Evolutionary conservation across 345 rosid species (phyloP), one percentile per base, ranked within the genome.

Genomic region (Salix suchowensis): DNA sequence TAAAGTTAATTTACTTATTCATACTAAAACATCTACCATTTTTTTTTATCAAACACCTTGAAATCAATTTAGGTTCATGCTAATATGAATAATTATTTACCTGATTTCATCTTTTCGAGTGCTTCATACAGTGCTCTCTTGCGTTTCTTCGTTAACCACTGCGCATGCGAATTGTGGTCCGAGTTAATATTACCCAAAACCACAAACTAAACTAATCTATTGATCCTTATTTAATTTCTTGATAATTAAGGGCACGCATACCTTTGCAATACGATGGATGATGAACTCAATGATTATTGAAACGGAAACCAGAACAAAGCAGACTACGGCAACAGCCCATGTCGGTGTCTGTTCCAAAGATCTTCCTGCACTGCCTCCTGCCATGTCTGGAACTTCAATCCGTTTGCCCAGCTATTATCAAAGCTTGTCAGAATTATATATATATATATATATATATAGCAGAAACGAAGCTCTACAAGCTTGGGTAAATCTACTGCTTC

Each of bases 271-370:
- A 26, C 88, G 85, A 79, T 88, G 94, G 80, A 90, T 85, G 75
- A 79, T 78, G 76, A 76, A 74, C 36, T 90, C 94, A 65, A 90
- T 90, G 77, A 79, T 54, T 26, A 90, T 82, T 4, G 91, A 90
- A 64, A 88, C 76, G 50, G 82, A 74, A 68, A 90, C 84, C 75
- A 90, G 76, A 55, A 85, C 79, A 66, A 87, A 87, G 76, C 94
- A 90, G 60, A 90, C 91, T 7, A 68, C 81, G 6, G 94, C 94
- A 13, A 90, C 94, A 0, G 94, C 94, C 94, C 94, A 90, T 2
- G 94, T 90, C 14, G 94, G 90, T 10, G 94, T 90, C 55, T 83
- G 50, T 81, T 90, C 90, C 82, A 90, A 76, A 16, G 94, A 78
- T 61, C 90, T 82, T 54, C 88, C 89, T 11, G 72, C 86, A 11